Evolutionary conservation across 2,329 filamentous ascomycete species (phyloP).

Genomic region (Pseudocercospora crystallina): DNA sequence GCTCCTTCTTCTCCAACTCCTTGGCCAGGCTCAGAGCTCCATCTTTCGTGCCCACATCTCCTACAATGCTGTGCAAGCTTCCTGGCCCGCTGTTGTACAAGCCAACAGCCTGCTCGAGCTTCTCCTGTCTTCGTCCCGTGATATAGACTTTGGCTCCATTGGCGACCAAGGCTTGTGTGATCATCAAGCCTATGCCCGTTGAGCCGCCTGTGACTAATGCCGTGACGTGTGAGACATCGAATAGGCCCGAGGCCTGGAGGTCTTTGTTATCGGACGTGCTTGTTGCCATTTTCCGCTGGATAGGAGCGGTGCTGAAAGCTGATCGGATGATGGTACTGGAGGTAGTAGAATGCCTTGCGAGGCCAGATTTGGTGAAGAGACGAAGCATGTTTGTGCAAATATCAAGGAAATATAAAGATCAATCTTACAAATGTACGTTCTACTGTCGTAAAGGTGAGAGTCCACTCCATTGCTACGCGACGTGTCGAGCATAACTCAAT

Average conservation of each 20-base stretch:
- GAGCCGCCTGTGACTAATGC: conserved; percentile 49
- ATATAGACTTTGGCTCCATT: conserved; percentile 49
- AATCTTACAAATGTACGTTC: too few relatives aligned
- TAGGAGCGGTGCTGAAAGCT: neutral
- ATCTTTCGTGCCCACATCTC: conserved; percentile 54
- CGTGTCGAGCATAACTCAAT: too few relatives aligned
- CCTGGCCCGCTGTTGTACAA: conserved; percentile 48
- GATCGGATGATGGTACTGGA: neutral
- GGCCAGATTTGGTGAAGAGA: conserved; percentile 4
- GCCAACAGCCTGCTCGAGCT: conserved; percentile 46
- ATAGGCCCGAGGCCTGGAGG: conserved; percentile 44
- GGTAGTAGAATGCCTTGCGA: neutral
- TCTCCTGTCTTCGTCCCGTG: conserved; percentile 46
- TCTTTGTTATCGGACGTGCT: conserved; percentile 41
- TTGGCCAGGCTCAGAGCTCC: conserved; percentile 45
- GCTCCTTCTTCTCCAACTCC: conserved; percentile 47
- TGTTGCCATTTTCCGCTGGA: neutral
- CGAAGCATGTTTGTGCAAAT: conserved; percentile 23
- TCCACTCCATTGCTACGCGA: too few relatives aligned
- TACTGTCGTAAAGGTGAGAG: too few relatives aligned
- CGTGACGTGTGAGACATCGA: conserved; percentile 48
- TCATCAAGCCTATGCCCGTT: conserved; percentile 41
- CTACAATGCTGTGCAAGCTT: conserved; percentile 37
- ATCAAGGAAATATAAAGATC: too few relatives aligned
- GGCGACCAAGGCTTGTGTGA: conserved; percentile 36